Evolutionary conservation across 2,329 filamentous ascomycete genomes (phyloP), one percentile per base, ranked within the genome.

Genomic region (Aspergillus felis): DNA sequence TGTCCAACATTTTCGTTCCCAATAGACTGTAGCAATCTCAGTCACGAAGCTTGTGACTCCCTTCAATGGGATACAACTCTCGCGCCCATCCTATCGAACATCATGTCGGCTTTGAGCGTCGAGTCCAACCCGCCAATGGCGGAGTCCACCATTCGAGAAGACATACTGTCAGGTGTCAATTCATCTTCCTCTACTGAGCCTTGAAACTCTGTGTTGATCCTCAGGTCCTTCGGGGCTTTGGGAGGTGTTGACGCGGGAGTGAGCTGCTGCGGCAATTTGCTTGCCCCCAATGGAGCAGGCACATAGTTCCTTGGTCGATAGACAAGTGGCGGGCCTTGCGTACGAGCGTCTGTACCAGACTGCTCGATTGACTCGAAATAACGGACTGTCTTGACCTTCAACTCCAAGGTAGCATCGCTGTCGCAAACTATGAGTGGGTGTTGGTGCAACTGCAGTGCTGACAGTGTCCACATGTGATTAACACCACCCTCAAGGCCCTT

Each of bases 391-490:
- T 90, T 90, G 60, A 90, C 87, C 70, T 87, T 86, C 53, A 90
- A 77, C 71, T 90, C 87, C 14, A 88, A 77, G 1, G 87, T 90
- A 17, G 87, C 87, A 69, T 93, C 90, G 66, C 93, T 89, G 67
- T 95, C 91, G 49, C 89, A 89, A 9, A 93, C 89, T 63, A 94
- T 86, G 81, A 94, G 86, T 54, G 90, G 87, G 67, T 92, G 88
- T 3, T 86, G 87, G 72, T 94, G 91, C 61, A 93, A 78, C 72
- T 95, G 91, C 46, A 95, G 80, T 55, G 85, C 86, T 8, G 90
- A 93, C 6, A 94, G 81, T 1, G 91, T 93, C 90, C 91, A 95
- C 89, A 93, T 93, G 76, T 94, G 91, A 73, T 92, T 93, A 60
- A 95, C 84, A 29, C 88, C 88, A 56, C 88, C 87, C 73, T 95